phyloP scores from a whole-genome alignment of 1,284 basidiomycete genomes.

The Leccinum griseonigrum region DNA sequence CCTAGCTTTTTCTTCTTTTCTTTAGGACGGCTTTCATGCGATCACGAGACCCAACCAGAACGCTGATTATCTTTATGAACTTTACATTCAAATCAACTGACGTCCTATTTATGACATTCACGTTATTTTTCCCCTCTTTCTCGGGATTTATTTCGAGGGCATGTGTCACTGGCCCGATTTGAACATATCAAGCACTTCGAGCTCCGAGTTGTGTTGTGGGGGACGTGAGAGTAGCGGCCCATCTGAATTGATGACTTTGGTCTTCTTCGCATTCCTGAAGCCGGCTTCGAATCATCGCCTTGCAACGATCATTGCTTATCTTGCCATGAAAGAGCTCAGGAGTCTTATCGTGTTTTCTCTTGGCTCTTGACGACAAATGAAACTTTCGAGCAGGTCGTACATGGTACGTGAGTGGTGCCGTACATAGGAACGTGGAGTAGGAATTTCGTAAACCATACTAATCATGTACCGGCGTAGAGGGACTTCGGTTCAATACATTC shows the following conservation, averaged over 20 bases:
- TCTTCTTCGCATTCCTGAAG: neutral
- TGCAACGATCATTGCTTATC: neutral
- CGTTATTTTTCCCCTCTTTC: neutral
- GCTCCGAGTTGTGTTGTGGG: neutral
- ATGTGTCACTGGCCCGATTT: neutral
- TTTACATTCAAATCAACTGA: conserved; percentile 7
- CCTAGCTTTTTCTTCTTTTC: neutral
- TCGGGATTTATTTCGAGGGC: neutral
- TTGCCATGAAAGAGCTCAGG: neutral
- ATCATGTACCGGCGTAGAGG: neutral
- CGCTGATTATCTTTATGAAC: conserved; percentile 27
- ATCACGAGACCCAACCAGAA: conserved; percentile 9
- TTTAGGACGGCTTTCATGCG: neutral
- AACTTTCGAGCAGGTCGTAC: neutral
- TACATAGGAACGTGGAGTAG: neutral
- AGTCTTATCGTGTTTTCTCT: neutral
- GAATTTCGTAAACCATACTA: neutral
- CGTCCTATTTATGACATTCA: conserved; percentile 30
- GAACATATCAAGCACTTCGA: neutral
- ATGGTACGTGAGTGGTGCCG: neutral
- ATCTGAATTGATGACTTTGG: neutral
- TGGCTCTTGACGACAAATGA: neutral
- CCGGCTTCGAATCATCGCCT: neutral
- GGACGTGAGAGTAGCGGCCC: conserved; percentile 10
- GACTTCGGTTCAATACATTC: neutral